Evolutionary conservation across 495 filamentous ascomycete species (phyloP).

Genomic region (Xylaria castorea): DNA sequence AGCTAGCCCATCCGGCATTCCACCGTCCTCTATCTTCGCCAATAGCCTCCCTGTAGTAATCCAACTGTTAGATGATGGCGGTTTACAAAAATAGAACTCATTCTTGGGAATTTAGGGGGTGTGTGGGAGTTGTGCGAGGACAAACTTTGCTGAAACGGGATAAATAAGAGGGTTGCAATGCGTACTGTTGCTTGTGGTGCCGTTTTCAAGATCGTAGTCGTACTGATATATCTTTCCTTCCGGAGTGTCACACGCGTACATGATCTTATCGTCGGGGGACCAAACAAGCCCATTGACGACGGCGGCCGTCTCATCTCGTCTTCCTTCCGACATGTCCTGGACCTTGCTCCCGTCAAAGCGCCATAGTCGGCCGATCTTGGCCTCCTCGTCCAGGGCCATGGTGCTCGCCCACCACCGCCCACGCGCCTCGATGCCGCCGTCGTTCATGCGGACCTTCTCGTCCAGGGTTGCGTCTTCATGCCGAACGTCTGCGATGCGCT

Average conservation of each 20-base stretch:
- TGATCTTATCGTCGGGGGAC: constrained; percentile 29
- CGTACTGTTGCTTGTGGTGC: constrained; percentile 28
- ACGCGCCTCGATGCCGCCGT: constrained; percentile 33
- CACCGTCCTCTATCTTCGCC: constrained; percentile 32
- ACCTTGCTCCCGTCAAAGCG: constrained; percentile 27
- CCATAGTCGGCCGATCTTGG: constrained; percentile 21
- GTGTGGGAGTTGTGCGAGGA: background rate
- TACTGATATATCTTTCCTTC: constrained; percentile 36
- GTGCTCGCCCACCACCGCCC: constrained; percentile 38
- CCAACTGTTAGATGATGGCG: background rate
- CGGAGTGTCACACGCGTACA: constrained; percentile 37
- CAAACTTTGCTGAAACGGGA: background rate
- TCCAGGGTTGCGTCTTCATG: constrained; percentile 35
- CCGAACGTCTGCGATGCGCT: constrained; percentile 30
- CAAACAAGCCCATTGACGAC: constrained; percentile 40
- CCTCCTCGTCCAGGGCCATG: constrained; percentile 33
- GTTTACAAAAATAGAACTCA: background rate
- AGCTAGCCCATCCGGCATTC: constrained; percentile 39
- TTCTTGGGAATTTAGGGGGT: background rate
- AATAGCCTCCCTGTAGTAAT: constrained; percentile 26
- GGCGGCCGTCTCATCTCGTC: constrained; percentile 33
- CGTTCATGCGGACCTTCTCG: constrained; percentile 38
- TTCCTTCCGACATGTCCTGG: constrained; percentile 29
- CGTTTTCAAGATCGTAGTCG: constrained; percentile 36
- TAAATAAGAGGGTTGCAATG: background rate